These are phyloP conservation scores for Cercospora sesami DNA, from an alignment of 2,329 filamentous ascomycete species.

Conservation along the genomic window DNA sequence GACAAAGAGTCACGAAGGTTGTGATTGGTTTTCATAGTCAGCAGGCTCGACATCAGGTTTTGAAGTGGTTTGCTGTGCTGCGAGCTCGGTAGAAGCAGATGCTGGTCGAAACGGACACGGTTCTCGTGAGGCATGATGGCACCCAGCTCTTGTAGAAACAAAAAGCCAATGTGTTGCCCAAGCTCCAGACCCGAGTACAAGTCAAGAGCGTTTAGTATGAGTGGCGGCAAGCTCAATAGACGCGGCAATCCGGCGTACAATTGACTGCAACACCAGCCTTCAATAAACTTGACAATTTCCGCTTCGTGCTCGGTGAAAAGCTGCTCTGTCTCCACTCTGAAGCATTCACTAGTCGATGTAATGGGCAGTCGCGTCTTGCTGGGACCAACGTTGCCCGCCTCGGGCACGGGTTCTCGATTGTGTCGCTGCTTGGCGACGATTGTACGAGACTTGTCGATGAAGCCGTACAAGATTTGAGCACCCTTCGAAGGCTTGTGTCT, in stretches of 20 bases:
- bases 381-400: slow-evolving; percentile 41
- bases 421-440: slow-evolving; percentile 45
- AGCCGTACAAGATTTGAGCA: slow-evolving; percentile 39
- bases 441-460: slow-evolving; percentile 44
- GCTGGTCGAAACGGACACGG: slow-evolving; percentile 59
- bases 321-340: slow-evolving; percentile 26
- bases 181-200: slow-evolving; percentile 60
- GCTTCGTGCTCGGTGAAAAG: slow-evolving; percentile 54
- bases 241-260: slow-evolving; percentile 56
- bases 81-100: slow-evolving; percentile 54
- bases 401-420: slow-evolving; percentile 38
- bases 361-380: slow-evolving; percentile 39
- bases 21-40: slow-evolving; percentile 35
- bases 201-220: slow-evolving; percentile 62
- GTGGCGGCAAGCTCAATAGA: slow-evolving; percentile 62
- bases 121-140: slow-evolving; percentile 71
- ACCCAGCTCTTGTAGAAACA: slow-evolving; percentile 75
- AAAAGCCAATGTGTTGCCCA: slow-evolving; percentile 54
- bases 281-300: slow-evolving; percentile 66
- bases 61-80: slow-evolving; percentile 48
- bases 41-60: slow-evolving; percentile 40
- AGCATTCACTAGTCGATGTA: slow-evolving; percentile 28
- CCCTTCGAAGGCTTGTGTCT: slow-evolving; percentile 24
- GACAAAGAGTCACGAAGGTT: slow-evolving; percentile 57
- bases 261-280: slow-evolving; percentile 63